These are phyloP conservation scores for Straminergon stramineum DNA, from an alignment of 225 moss, liverwort and hornwort genomes.

Conservation along the genomic window DNA sequence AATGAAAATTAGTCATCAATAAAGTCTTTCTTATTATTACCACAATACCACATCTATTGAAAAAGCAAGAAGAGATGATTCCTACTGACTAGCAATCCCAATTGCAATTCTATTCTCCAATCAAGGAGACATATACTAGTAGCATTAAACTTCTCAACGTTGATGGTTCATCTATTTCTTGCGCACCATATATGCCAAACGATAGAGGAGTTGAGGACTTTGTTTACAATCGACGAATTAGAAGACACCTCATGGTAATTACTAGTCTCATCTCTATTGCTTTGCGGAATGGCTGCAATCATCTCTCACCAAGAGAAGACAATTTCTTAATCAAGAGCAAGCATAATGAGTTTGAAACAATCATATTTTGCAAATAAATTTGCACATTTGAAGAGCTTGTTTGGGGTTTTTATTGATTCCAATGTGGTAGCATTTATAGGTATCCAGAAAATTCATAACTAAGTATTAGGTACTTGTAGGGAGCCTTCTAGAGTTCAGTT, in stretches of 20 bases:
- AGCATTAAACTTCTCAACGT: background rate
- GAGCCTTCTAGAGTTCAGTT: background rate
- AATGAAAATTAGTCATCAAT: background rate
- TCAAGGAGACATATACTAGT: background rate
- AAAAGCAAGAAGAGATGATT: background rate
- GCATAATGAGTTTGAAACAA: no score
- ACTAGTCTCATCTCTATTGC: background rate
- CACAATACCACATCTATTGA: background rate
- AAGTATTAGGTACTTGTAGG: fast-evolving
- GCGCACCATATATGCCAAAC: background rate
- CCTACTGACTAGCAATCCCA: fast-evolving
- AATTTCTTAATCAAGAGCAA: no score
- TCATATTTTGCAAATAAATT: no score
- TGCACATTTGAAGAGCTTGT: fast-evolving
- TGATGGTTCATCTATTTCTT: background rate
- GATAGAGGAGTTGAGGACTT: background rate
- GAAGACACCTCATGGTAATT: background rate
- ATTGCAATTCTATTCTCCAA: background rate
- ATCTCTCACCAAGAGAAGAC: no score
- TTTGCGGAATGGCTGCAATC: fast-evolving
- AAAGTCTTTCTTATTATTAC: background rate
- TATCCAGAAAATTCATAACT: no score
- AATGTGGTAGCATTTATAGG: no score
- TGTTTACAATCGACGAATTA: fast-evolving
- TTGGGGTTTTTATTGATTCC: no score